Evolutionary conservation across 2,329 filamentous ascomycete genomes (phyloP).

Genomic region (Fusarium azukiicola): DNA sequence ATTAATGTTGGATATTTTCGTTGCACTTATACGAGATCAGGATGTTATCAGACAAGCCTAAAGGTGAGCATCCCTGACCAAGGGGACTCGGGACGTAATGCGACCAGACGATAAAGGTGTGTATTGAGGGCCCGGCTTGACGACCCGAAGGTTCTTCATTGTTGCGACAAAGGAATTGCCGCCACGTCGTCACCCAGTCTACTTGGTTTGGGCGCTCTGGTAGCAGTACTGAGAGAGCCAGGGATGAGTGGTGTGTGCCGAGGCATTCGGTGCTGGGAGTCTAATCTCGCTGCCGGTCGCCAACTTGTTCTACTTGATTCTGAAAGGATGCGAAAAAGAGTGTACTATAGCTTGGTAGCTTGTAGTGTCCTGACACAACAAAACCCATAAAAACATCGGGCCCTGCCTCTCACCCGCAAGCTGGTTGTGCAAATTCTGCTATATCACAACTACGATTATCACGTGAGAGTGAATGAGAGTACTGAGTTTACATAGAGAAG

Average conservation of each 20-base stretch:
- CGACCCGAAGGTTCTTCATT: no score
- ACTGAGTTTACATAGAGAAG: no score
- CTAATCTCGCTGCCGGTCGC: neutral
- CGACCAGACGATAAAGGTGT: no score
- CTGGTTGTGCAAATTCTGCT: no score
- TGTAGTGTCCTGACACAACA: neutral
- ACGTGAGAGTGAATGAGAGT: no score
- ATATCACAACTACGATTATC: no score
- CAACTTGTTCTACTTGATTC: neutral
- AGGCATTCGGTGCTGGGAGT: neutral
- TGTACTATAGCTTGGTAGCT: constrained; percentile 7
- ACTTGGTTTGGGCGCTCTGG: neutral
- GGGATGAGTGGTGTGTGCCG: neutral
- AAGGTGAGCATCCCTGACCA: neutral
- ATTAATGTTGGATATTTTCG: neutral
- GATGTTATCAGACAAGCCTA: neutral
- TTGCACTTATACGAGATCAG: neutral
- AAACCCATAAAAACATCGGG: neutral
- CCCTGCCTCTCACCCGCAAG: neutral
- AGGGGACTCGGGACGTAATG: no score
- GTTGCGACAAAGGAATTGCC: neutral
- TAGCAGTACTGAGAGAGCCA: neutral
- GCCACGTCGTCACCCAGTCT: neutral
- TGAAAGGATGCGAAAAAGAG: neutral
- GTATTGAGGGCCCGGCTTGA: no score